Percentiles rank a stretch among this genome's conserved stretches.
phyloP scores from a whole-genome alignment of 768 basidiomycete species.

The Tricholoma saponaceum region DNA sequence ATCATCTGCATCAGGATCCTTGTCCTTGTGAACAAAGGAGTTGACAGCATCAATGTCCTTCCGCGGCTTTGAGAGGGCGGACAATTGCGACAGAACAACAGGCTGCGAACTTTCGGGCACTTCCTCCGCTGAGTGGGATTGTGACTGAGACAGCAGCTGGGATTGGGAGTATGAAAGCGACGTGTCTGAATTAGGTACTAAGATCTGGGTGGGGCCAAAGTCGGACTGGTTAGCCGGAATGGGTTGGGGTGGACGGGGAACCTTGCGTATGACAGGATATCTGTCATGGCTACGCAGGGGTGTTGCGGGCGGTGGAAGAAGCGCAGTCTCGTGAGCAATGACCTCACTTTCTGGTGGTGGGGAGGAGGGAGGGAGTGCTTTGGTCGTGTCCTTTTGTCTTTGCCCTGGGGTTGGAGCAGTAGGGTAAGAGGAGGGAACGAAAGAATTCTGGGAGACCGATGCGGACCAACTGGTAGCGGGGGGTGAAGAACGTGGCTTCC shows the following conservation, averaged over 20 bases:
- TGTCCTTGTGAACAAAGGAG: not conserved
- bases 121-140: conserved; percentile 24
- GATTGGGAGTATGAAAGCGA: conserved; percentile 35
- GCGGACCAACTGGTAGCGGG: not conserved
- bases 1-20: not conserved
- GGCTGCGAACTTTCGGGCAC: conserved; percentile 16
- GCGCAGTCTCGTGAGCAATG: conserved; percentile 10
- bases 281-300: conserved; percentile 12
- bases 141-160: conserved; percentile 27
- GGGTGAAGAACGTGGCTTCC: not conserved
- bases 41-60: not conserved
- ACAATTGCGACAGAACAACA: conserved; percentile 15
- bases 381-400: conserved; percentile 8
- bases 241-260: conserved; percentile 40
- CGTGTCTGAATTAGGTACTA: conserved; percentile 55
- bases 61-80: conserved; percentile 3
- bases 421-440: conserved; percentile 16
- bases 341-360: conserved; percentile 2
- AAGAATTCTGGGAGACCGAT: not conserved
- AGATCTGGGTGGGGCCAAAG: conserved; percentile 23
- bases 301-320: not conserved
- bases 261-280: conserved; percentile 35
- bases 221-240: conserved; percentile 16
- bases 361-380: conserved; percentile 5
- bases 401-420: conserved; percentile 33